Conservation (phyloP, 1,284 basidiomycete species). For the Moesziomyces sp. region DNA sequence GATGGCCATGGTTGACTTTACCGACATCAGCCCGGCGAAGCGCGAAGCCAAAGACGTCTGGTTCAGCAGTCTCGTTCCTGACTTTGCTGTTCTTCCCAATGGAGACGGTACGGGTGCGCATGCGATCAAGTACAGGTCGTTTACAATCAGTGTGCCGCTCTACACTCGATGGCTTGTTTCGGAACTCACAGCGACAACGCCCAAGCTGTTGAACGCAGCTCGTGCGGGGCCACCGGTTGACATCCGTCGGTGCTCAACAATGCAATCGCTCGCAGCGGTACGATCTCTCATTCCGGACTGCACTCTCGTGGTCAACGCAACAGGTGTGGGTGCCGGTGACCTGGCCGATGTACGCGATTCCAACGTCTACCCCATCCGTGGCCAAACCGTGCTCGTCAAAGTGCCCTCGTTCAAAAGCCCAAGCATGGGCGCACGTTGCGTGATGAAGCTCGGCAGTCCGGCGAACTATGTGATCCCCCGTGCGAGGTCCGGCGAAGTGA, state of each 20-base stretch:
- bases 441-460: conserved; percentile 38
- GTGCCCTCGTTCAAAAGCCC: conserved; percentile 72
- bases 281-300: conserved; percentile 21
- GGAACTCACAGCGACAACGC: conserved; percentile 26
- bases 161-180: conserved; percentile 56
- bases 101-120: conserved; percentile 20
- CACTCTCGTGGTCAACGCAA: conserved; percentile 70
- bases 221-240: conserved; percentile 40
- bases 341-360: conserved; percentile 73
- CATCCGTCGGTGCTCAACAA: conserved; percentile 32
- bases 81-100: conserved; percentile 22
- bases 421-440: conserved; percentile 32
- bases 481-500: conserved; percentile 69
- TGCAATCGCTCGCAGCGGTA: conserved; percentile 24
- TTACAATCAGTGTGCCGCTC: conserved; percentile 50
- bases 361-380: conserved; percentile 83
- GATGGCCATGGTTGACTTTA: conserved; percentile 52
- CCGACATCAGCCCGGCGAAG: conserved; percentile 31
- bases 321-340: conserved; percentile 67
- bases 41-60: conserved; percentile 40
- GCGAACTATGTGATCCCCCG: conserved; percentile 73
- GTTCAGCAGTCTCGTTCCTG: conserved; percentile 45
- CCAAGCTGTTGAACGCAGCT: conserved; percentile 2
- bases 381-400: conserved; percentile 82
- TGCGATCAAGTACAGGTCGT: conserved; percentile 50